Conservation (phyloP, 257 asterid genomes). For the Capsicum chinense region DNA sequence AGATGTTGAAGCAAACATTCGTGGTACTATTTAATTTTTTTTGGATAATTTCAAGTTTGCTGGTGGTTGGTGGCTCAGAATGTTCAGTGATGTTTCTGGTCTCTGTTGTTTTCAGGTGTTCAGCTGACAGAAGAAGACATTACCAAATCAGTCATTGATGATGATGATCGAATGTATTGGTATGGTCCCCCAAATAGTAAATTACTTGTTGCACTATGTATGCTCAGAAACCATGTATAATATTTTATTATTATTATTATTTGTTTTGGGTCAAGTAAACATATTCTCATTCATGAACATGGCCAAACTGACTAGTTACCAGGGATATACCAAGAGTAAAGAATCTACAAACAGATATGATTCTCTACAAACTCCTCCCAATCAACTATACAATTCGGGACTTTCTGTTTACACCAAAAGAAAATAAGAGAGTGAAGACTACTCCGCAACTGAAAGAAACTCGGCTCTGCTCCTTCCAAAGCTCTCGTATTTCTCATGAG, state of each 20-base stretch:
- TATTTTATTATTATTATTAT: background rate
- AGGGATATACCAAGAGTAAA: too few relatives aligned
- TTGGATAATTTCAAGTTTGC: constrained; percentile 19
- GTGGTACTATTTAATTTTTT: constrained; percentile 44
- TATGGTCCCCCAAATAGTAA: constrained; percentile 36
- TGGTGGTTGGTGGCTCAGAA: constrained; percentile 25
- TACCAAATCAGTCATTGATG: constrained; percentile 48
- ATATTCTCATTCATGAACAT: too few relatives aligned
- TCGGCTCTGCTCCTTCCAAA: too few relatives aligned
- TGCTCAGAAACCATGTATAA: constrained; percentile 13
- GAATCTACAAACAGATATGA: too few relatives aligned
- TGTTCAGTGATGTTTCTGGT: constrained; percentile 31
- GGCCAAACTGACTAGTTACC: too few relatives aligned
- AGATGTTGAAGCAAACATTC: constrained; percentile 54
- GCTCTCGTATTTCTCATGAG: background rate
- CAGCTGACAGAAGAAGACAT: constrained; percentile 59
- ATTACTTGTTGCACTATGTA: background rate
- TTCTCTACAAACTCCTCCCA: too few relatives aligned
- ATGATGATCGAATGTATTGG: constrained; percentile 75
- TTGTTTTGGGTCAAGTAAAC: too few relatives aligned
- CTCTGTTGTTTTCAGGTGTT: constrained; percentile 49
- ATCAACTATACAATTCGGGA: too few relatives aligned
- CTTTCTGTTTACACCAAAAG: too few relatives aligned
- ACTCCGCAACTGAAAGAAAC: too few relatives aligned
- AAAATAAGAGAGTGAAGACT: too few relatives aligned